These are phyloP conservation scores for Discostella stelligeroides DNA, from an alignment of 108 stramenopile species.

Conservation along the genomic window DNA sequence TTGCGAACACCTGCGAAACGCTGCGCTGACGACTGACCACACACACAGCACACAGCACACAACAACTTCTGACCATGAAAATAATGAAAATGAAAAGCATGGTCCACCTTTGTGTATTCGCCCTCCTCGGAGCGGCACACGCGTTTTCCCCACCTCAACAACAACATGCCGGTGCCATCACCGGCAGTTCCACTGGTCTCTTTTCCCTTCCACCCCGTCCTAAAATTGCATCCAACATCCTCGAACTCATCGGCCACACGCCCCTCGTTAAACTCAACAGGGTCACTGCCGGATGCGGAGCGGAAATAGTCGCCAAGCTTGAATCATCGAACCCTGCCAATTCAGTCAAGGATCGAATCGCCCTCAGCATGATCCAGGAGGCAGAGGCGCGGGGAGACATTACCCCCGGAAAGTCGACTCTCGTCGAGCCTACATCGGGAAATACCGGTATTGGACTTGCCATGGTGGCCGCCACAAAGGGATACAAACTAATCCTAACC, in stretches of 20 bases:
- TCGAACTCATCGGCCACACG: conserved; percentile 86
- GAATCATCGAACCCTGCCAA: conserved; percentile 89
- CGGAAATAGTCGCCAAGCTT: conserved; percentile 85
- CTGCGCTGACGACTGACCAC: too few species aligned
- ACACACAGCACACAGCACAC: background rate
- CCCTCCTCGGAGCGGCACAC: conserved; percentile 17
- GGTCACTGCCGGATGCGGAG: conserved; percentile 61
- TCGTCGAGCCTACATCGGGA: conserved; percentile 91
- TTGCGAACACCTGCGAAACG: too few species aligned
- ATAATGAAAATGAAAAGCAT: conserved; percentile 9
- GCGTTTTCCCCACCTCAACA: conserved; percentile 4
- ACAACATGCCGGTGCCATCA: background rate
- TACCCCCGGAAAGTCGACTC: conserved; percentile 67
- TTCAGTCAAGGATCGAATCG: conserved; percentile 91
- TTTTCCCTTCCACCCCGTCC: conserved; percentile 22
- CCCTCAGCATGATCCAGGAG: conserved; percentile 77
- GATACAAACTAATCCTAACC: conserved; percentile 85
- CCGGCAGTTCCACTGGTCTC: conserved; percentile 3
- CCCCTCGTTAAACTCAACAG: conserved; percentile 80
- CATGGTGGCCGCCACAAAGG: conserved; percentile 88
- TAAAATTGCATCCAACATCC: conserved; percentile 83
- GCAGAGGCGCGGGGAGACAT: conserved; percentile 88
- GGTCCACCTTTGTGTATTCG: conserved; percentile 4
- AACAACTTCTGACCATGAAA: too few species aligned
- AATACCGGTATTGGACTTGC: conserved; percentile 92